phyloP scores from a whole-genome alignment of 2,329 filamentous ascomycete genomes.

The Alternaria sp. region DNA sequence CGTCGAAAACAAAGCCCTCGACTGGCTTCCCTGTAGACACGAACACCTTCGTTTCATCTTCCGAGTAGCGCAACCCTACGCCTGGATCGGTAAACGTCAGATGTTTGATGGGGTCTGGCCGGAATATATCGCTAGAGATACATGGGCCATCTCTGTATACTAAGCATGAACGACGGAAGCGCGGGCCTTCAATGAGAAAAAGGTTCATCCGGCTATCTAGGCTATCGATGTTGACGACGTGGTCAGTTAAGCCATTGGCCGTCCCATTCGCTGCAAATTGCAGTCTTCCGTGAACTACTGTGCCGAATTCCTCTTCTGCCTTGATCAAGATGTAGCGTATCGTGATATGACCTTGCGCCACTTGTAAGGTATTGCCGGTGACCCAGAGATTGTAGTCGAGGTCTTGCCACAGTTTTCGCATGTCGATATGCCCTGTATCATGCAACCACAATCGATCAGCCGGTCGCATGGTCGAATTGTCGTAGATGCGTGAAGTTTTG shows the following conservation, averaged over 20 bases:
- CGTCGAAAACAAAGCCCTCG: constrained; percentile 64
- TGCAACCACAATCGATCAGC: constrained; percentile 46
- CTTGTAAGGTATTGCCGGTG: constrained; percentile 57
- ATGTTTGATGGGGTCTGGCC: constrained; percentile 69
- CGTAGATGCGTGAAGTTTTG: constrained; percentile 62
- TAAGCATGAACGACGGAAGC: constrained; percentile 62
- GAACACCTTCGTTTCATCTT: constrained; percentile 48
- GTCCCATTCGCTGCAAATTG: constrained; percentile 62
- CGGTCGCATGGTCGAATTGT: constrained; percentile 56
- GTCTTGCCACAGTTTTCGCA: constrained; percentile 29
- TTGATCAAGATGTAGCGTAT: constrained; percentile 63
- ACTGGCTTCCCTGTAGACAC: constrained; percentile 61
- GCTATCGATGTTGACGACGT: neutral
- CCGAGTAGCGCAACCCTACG: constrained; percentile 51
- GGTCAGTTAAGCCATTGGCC: constrained; percentile 59
- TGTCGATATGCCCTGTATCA: constrained; percentile 42
- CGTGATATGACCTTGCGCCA: constrained; percentile 57
- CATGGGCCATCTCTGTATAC: constrained; percentile 60
- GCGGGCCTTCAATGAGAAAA: constrained; percentile 61
- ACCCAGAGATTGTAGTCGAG: constrained; percentile 64
- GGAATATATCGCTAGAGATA: constrained; percentile 64
- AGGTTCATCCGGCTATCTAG: neutral
- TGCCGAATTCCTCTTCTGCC: constrained; percentile 61
- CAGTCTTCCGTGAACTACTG: constrained; percentile 56
- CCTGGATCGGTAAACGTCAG: constrained; percentile 61